Evolutionary conservation across 305 asterid genomes (phyloP), one percentile per base, ranked within the genome.

Genomic region (Caryopteris hybrid): DNA sequence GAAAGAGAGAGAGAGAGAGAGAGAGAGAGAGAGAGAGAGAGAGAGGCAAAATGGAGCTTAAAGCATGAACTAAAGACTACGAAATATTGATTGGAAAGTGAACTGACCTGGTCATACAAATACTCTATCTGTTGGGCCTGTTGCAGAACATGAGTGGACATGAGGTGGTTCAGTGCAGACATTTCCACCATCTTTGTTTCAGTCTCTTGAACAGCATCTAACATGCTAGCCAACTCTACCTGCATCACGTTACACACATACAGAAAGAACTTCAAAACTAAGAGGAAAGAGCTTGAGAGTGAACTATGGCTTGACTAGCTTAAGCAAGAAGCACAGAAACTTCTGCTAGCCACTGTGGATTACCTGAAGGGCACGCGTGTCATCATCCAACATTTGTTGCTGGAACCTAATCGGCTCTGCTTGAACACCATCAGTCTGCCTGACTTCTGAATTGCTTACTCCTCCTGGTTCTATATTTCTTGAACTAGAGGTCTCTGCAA

Each of bases 141-240:
- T 59, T 94, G 96, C 80, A 91, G 54, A 70, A 94, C 97, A 76
- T 91, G 96, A 14, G 97, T 94, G 31, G 99, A 94, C 96, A 94
- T 91, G 77, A 94, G 96, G 74, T 94, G 98, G 84, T 91, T 94
- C 71, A 94, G 76, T 0, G 96, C 99, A 68, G 96, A 91, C 95
- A 94, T 82, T 73, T 94, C 99, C 53, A 94, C 82, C 97, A 94
- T 94, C 83, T 89, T 94, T 34, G 92, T 86, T 76, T 94, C 99
- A 13, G 97, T 94, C 72, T 81, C 90, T 65, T 83, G 97, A 73
- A 80, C 99, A 31, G 96, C 92, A 74, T 91, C 97, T 57, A 94
- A 78, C 79, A 91, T 89, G 83, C 83, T 64, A 36, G 88, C 78
- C 84, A 94, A 71, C 88, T 94, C 99, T 6, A 80, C 83, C 97